Base-by-base conservation (phyloP, 306 rosid genomes). In the Vicia faba region DNA sequence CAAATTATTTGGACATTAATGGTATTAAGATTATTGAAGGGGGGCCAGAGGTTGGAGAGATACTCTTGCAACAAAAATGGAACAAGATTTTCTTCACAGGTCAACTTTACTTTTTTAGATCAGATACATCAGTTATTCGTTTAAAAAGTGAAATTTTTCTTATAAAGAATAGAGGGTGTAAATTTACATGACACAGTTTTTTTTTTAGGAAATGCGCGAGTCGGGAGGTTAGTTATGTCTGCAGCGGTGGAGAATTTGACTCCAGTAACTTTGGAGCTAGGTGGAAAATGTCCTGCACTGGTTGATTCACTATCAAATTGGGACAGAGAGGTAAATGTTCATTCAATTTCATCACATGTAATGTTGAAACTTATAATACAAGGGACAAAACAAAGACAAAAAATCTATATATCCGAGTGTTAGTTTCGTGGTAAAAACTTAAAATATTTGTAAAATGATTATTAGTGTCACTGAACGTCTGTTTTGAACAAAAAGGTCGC, bases 61-160 rank as follows among this genome's bases (percentile, higher is more conserved):
- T 54, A 48, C 89, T 90, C 8, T 66, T 90, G 1, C 68, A 40
- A 8, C 75, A 80, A 19, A 79, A 46, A 63, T 89, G 96, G 95
- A 91, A 87, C 63, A 87, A 89, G 44, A 87, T 89, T 18, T 85
- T 89, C 66, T 87, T 89, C 74, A 89, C 96, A 14, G 96, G 96
- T 60, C 14, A 10, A 35, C 53, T 46, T 4, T 14, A n/a, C 12
- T 6, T 48, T 6, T 31, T 31, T 7, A 7, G 38, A 33, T 1
- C 9, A 33, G 38, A 33, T 33, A 33, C 38, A 33, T 33, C 38
- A 7, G 38, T 33, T 33, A 33, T 33, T 33, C 38, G 0, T 0
- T 33, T 0, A 33, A 33, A 33, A 33, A 33, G 38, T 33, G 2
- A 7, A 33, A 33, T 33, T 31, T 29, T 29, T 0, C 1, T 28